These are phyloP conservation scores for Cryptococcus sp. DNA, from an alignment of 1,284 basidiomycete species.

Conservation along the genomic window DNA sequence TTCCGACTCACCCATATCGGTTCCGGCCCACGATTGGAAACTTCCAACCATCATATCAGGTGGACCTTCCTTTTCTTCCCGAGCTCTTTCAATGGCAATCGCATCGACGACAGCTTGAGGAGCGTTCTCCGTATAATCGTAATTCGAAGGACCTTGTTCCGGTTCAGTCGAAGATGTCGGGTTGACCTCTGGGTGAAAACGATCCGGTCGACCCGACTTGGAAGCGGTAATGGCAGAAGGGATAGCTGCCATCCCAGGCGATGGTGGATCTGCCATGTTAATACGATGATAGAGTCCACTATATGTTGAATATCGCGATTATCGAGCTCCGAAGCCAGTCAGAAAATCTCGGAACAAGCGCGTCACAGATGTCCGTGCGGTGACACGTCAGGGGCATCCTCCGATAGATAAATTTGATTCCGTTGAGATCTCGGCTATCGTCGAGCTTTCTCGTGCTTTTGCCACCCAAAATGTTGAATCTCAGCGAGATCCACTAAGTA, in stretches of 20 bases:
- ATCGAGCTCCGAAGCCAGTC: too few relatives aligned
- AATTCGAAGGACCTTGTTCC: constrained; percentile 12
- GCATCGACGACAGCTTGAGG: constrained; percentile 32
- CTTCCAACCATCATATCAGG: constrained; percentile 37
- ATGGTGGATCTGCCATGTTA: constrained; percentile 21
- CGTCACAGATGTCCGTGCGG: too few relatives aligned
- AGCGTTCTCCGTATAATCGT: constrained; percentile 39
- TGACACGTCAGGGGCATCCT: too few relatives aligned
- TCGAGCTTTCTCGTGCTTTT: too few relatives aligned
- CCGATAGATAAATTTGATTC: too few relatives aligned
- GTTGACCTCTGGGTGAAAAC: background rate
- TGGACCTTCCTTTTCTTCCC: constrained; percentile 28
- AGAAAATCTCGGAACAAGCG: too few relatives aligned
- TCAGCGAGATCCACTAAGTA: too few relatives aligned
- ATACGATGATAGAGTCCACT: too few relatives aligned
- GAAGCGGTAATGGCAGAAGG: constrained; percentile 19
- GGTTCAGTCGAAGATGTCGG: background rate
- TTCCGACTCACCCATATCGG: constrained; percentile 17
- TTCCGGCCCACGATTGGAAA: constrained; percentile 28
- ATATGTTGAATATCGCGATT: too few relatives aligned
- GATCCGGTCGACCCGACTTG: background rate
- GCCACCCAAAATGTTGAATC: too few relatives aligned
- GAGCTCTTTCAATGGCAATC: constrained; percentile 29
- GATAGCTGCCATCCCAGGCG: constrained; percentile 6
- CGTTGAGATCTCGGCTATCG: too few relatives aligned